Evolutionary conservation across 768 basidiomycete genomes (phyloP), one percentile per base, ranked within the genome.

Genomic region (Nidula microcarpa): DNA sequence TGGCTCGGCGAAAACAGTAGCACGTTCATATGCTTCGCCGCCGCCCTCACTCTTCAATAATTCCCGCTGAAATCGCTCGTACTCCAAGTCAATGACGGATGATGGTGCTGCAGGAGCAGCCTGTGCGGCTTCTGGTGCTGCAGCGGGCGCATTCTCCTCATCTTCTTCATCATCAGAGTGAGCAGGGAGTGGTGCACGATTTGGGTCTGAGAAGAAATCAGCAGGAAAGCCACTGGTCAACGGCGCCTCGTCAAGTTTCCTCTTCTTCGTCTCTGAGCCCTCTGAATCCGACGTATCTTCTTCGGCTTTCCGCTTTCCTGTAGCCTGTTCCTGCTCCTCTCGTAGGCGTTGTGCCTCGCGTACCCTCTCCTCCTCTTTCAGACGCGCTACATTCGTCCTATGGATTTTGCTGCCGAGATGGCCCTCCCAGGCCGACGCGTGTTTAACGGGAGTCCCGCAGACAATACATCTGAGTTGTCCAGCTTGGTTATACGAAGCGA

Each of bases 341-440:
- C 68, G 63, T 54, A 53, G 54, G 51, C 57, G 68, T 54, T 68
- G 54, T 53, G 71, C 73, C 60, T 72, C 74, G 51, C 65, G 70
- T 35, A 59, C 58, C 50, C 65, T 70, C 53, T 85, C 81, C 58
- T 84, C 78, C 61, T 84, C 82, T 55, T 75, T 80, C 43, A 84
- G 62, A 14, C 80, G 79, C 9, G 76, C 74, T 14, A 85, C 82
- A 61, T 82, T 85, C 39, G 75, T 84, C 34, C 91, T 82, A 64
- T 94, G 91, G 1, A 68, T 68, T 70, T 93, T 93, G 70, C 87
- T 90, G 10, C 86, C 90, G 16, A 94, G 65, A 68, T 94, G 91
- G 17, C 91, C 89, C 54, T 91, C 84, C 91, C 91, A 94, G n/a
- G 87, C 87, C 23, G 87, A 82, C 3, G 88, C 79, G 61, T 91